Percentiles rank a stretch among this genome's conserved stretches.
Evolutionary conservation across 2,329 filamentous ascomycete species (phyloP).

Genomic region (Botrytis fragariae): DNA sequence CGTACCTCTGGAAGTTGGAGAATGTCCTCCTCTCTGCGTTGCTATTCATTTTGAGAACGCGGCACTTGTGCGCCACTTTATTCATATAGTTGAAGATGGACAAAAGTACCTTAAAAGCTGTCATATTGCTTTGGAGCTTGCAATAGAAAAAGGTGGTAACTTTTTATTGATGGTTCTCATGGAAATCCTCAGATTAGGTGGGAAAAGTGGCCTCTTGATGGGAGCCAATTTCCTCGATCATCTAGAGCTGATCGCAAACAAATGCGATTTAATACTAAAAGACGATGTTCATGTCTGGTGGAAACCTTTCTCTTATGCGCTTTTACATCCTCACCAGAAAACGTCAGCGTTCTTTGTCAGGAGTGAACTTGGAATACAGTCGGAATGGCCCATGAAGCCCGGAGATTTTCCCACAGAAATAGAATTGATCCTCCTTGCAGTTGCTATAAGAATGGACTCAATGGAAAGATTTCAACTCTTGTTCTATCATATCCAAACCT

Average conservation of each 20-base stretch:
- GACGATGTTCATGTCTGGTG: not conserved
- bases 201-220: too few species aligned
- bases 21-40: not conserved
- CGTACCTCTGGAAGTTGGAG: not conserved
- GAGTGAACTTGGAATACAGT: not conserved
- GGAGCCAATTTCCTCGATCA: too few species aligned
- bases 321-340: not conserved
- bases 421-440: not conserved
- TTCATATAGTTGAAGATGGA: too few species aligned
- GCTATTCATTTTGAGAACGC: not conserved
- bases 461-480: not conserved
- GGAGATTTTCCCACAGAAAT: accelerated
- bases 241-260: not conserved
- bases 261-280: not conserved
- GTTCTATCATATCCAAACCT: accelerated
- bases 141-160: not conserved
- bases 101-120: too few species aligned
- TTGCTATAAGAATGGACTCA: not conserved
- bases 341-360: too few species aligned
- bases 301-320: not conserved
- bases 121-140: too few species aligned
- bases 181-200: not conserved
- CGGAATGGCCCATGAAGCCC: not conserved
- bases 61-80: not conserved
- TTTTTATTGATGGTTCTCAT: not conserved